Base-by-base conservation (phyloP, 257 asterid genomes). In the Solanum verrucosum region DNA sequence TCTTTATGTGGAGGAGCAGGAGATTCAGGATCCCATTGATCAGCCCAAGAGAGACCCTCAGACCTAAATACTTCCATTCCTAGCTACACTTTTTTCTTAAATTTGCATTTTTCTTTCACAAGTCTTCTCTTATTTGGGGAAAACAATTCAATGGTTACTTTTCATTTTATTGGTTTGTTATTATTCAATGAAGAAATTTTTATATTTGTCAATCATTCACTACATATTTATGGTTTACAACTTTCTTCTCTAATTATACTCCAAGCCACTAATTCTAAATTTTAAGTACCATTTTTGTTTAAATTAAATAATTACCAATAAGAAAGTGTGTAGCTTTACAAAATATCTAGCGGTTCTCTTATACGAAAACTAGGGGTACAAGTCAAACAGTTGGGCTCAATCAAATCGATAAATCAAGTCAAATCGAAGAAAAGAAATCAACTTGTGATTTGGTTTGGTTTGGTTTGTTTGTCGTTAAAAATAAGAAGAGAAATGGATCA, bases 1-100 rank as follows among this genome's bases (percentile, higher is more conserved):
- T 90, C 90, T 3, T 90, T 79, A 15, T 87, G 88, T n/a, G 89
- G 68, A 67, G 93, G 87, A 27, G 95, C 93, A 12, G 92, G 84
- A 52, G 98, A 97, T 34, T 95, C 93, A 7, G 98, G 98, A 86
- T 94, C 98, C 99, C 99, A 96, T 63, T 96, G 98, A 83, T 96
- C 99, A 10, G 99, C 98, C 99, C 99, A 96, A 14, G 98, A 94
- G 31, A 92, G 90, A 88, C 98, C 99, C 12, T 93, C 93, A 6
- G 98, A 87, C 65, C 89, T 87, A 89, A 92, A 94, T 37, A 93
- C 52, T 88, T 94, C 98, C 98, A 95, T 94, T 46, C 67, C 87
- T 78, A 35, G 49, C 65, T n/a, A 63, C 52, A 6, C n/a, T 33
- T 14, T n/a, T 63, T 27, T 27, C 23, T 38, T 49, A 27, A 81